Conservation (phyloP, 2,329 filamentous ascomycete genomes). For the Ciborinia camelliae region DNA sequence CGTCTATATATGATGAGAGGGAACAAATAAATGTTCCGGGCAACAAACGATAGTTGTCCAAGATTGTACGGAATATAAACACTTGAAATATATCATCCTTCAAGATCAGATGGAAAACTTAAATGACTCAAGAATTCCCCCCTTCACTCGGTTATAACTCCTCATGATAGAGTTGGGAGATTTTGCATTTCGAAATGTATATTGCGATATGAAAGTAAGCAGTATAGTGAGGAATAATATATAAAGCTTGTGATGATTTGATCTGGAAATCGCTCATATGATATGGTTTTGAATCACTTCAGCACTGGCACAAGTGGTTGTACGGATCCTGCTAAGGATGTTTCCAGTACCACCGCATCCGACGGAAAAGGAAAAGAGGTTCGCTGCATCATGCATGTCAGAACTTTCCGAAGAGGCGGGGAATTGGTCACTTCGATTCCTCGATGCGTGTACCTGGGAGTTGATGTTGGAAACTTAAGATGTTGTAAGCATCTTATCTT, state of each 20-base stretch:
- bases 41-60: neutral
- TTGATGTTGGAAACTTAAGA: neutral
- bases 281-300: too few relatives aligned
- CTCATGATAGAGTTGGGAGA: neutral
- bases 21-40: neutral
- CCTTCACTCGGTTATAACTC: neutral
- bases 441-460: neutral
- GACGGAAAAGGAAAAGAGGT: neutral
- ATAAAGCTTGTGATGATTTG: too few relatives aligned
- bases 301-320: too few relatives aligned
- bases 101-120: neutral
- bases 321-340: too few relatives aligned
- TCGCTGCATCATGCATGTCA: neutral
- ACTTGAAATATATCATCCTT: neutral
- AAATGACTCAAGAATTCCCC: neutral
- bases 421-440: neutral
- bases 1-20: neutral
- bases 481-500: neutral
- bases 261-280: too few relatives aligned
- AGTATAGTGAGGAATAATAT: too few relatives aligned
- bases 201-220: too few relatives aligned
- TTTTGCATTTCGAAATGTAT: neutral
- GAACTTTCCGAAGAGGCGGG: neutral
- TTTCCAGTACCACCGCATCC: neutral
- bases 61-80: neutral